These are phyloP conservation scores for Dendrobium officinale DNA, from an alignment of 106 monocot species.

Conservation along the genomic window DNA sequence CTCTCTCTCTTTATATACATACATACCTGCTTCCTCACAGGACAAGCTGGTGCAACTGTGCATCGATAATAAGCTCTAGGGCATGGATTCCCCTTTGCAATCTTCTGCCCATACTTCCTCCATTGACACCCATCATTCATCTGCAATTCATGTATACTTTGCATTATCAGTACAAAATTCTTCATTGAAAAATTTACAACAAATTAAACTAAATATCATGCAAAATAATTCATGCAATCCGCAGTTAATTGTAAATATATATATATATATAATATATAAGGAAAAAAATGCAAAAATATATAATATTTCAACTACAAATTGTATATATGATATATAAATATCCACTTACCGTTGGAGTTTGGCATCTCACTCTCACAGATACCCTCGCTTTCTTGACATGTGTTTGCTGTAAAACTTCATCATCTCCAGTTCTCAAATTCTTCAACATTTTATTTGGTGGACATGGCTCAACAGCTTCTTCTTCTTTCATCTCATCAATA, in stretches of 20 bases:
- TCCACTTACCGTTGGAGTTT: constrained; percentile 58
- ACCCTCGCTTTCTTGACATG: constrained; percentile 88
- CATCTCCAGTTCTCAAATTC: constrained; percentile 22
- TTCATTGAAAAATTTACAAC: too few relatives aligned
- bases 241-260: too few relatives aligned
- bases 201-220: too few relatives aligned
- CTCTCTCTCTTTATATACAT: not conserved
- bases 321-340: not conserved
- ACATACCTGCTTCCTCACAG: constrained; percentile 85
- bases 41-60: constrained; percentile 77
- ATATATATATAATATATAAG: not conserved
- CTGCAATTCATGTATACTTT: constrained; percentile 11
- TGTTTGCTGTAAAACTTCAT: constrained; percentile 39
- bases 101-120: constrained; percentile 96
- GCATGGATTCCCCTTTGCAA: constrained; percentile 93
- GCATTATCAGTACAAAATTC: too few relatives aligned
- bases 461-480: constrained; percentile 7
- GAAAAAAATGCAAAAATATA: not conserved
- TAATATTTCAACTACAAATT: not conserved
- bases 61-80: constrained; percentile 89
- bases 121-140: constrained; percentile 97
- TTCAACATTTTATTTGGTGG: constrained; percentile 38
- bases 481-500: constrained; percentile 22
- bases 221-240: too few relatives aligned
- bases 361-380: constrained; percentile 81